Percentiles rank a stretch among this genome's conserved stretches.
Conservation (phyloP, 495 filamentous ascomycete species). For the Hypoxylon trugodes region DNA sequence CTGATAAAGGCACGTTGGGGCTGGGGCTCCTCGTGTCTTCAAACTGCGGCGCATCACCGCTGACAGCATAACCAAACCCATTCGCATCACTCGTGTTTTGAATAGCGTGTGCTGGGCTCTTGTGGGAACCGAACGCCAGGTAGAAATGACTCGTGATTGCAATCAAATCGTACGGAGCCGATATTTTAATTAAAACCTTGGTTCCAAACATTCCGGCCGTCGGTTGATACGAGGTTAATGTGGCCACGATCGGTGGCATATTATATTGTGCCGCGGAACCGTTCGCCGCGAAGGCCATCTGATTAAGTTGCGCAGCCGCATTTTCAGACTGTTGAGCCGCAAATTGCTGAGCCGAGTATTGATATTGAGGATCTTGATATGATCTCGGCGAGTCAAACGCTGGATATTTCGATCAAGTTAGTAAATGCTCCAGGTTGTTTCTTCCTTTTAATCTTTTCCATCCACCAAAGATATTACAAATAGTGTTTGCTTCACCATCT, state of each 20-base stretch:
- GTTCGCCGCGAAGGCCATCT: constrained; percentile 63
- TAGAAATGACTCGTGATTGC: constrained; percentile 67
- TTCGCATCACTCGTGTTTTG: constrained; percentile 67
- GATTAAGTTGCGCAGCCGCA: constrained; percentile 58
- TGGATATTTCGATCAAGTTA: constrained; percentile 42
- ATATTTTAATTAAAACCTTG: constrained; percentile 74
- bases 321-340: constrained; percentile 53
- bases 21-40: constrained; percentile 70
- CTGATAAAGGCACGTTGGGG: constrained; percentile 74
- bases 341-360: constrained; percentile 53
- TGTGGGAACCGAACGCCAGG: constrained; percentile 78
- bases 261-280: constrained; percentile 61
- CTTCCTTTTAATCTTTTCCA: not conserved
- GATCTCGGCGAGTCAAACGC: constrained; percentile 58
- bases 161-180: constrained; percentile 71
- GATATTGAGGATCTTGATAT: constrained; percentile 56
- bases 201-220: constrained; percentile 71
- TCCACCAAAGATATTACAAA: not conserved
- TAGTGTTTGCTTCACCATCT: not conserved
- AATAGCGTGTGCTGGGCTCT: constrained; percentile 68
- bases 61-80: constrained; percentile 74
- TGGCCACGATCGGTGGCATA: constrained; percentile 51
- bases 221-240: constrained; percentile 74
- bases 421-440: constrained; percentile 46
- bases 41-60: constrained; percentile 76